Conservation (phyloP, 495 filamentous ascomycete species). For the Lasiosphaeriaceae sp. region DNA sequence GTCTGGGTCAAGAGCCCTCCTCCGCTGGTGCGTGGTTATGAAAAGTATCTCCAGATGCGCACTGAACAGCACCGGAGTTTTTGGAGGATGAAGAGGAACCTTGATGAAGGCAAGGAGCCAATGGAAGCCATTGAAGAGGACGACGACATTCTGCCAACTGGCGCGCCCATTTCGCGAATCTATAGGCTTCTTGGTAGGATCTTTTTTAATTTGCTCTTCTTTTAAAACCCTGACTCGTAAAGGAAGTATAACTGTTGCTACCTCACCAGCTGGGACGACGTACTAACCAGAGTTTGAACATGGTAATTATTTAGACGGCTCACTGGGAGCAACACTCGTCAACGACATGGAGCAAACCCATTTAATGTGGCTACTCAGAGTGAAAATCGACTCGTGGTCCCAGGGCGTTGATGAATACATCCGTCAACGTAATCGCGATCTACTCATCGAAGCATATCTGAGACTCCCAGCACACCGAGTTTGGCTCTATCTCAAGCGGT, state of each 20-base stretch:
- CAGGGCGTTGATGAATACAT: constrained; percentile 18
- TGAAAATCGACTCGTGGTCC: constrained; percentile 24
- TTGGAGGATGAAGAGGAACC: neutral
- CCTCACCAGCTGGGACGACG: too few relatives aligned
- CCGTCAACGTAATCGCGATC: constrained; percentile 20
- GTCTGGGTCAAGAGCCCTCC: constrained; percentile 5
- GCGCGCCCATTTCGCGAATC: too few relatives aligned
- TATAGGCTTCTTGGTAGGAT: too few relatives aligned
- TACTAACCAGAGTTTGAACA: too few relatives aligned
- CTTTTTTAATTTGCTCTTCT: too few relatives aligned
- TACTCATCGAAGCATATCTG: constrained; percentile 20
- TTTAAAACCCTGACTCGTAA: too few relatives aligned
- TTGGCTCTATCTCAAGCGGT: constrained; percentile 16
- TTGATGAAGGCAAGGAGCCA: neutral
- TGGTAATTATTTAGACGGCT: too few relatives aligned
- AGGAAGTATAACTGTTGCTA: too few relatives aligned
- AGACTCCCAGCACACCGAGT: constrained; percentile 17
- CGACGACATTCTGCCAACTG: too few relatives aligned
- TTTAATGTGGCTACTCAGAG: constrained; percentile 15
- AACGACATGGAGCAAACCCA: constrained; percentile 9
- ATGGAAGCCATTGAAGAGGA: neutral
- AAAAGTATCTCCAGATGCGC: neutral
- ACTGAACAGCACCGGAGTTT: neutral
- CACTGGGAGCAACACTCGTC: too few relatives aligned
- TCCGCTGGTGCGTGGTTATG: constrained; percentile 1